Base-by-base conservation (phyloP, 2,329 filamentous ascomycete genomes). In the Coleophoma crateriformis region DNA sequence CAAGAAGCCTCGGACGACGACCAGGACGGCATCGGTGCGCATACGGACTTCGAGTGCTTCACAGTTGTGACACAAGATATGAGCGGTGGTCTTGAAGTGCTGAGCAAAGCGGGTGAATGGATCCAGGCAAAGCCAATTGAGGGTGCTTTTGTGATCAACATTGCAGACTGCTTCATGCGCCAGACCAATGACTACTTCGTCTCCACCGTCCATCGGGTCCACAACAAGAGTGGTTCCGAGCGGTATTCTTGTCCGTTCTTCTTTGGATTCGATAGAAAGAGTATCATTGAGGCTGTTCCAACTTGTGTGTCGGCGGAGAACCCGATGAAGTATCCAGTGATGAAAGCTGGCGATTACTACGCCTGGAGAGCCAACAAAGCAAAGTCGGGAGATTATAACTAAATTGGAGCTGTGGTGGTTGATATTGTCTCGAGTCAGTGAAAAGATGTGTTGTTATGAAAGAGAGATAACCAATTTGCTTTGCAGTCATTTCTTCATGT, bases 41-140 rank as follows among this genome's bases (percentile, higher is more conserved):
- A 71, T 54, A 67, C 67, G 1, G 73, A 75, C 57, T 71, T 67
- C 49, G 71, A 71, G 7, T 70, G 72, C 49, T 63, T 75, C 33
- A 76, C 72, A 2, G 64, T 75, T 5, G 62, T 76, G 14, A 68
- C 72, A 53, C 72, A 75, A 58, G 72, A 74, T 54, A 53, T 62
- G 2, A 70, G 68, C 1, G 70, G 70, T 12, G 73, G 70, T 1
- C 61, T 76, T 1, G 71, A 77, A 56, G 71, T 76, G 2, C 66
- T 69, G 41, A 69, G 72, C 51, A 64, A 66, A 4, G 59, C 63
- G 5, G 68, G 67, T 1, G 54, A 67, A 19, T 75, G 73, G 72
- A 61, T 75, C 8, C 50, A 67, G 0, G 72, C 45, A 37, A 46
- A 38, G 19, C 45, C 45, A 13, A 38, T 46, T 20, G n/a, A 15